These are phyloP conservation scores for Metschnikowia chrysomelidarum DNA, from an alignment of 805 yeast species.

Conservation along the genomic window DNA sequence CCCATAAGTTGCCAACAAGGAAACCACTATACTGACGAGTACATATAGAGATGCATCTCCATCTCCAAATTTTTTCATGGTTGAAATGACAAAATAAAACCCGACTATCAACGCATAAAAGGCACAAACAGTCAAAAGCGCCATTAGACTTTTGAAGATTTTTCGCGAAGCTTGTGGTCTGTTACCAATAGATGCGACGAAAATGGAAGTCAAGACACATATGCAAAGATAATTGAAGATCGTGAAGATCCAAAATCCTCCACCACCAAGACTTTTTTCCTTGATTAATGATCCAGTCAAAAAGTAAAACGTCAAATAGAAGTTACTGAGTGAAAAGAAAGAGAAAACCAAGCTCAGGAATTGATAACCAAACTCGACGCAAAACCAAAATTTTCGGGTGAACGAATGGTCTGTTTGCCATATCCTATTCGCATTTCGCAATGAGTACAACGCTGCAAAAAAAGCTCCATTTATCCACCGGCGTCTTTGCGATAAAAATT, in stretches of 20 bases:
- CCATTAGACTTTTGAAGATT: slow-evolving; percentile 70
- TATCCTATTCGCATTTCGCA: slow-evolving; percentile 23
- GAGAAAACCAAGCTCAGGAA: slow-evolving; percentile 22
- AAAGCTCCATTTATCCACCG: slow-evolving; percentile 33
- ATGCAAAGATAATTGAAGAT: slow-evolving; percentile 83
- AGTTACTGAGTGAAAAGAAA: slow-evolving; percentile 28
- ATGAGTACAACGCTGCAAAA: slow-evolving; percentile 29
- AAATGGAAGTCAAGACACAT: slow-evolving; percentile 80
- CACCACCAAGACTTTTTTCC: slow-evolving; percentile 49
- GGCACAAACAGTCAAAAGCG: slow-evolving; percentile 74
- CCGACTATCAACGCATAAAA: slow-evolving; percentile 81
- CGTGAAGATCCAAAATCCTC: slow-evolving; percentile 83
- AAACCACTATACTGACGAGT: slow-evolving; percentile 75
- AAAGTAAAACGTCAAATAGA: slow-evolving; percentile 28
- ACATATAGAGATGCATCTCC: slow-evolving; percentile 46
- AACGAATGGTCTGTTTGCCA: slow-evolving; percentile 27
- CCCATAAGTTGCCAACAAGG: slow-evolving; percentile 89
- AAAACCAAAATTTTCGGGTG: slow-evolving; percentile 24
- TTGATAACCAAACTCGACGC: slow-evolving; percentile 26
- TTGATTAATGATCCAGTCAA: slow-evolving; percentile 48
- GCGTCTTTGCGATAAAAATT: slow-evolving; percentile 28
- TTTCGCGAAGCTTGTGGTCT: slow-evolving; percentile 94
- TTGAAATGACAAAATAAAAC: slow-evolving; percentile 66
- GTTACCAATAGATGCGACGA: slow-evolving; percentile 93
- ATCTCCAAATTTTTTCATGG: slow-evolving; percentile 43